Evolutionary conservation across 805 yeast genomes (phyloP).

Genomic region (Danielozyma ontarioensis): DNA sequence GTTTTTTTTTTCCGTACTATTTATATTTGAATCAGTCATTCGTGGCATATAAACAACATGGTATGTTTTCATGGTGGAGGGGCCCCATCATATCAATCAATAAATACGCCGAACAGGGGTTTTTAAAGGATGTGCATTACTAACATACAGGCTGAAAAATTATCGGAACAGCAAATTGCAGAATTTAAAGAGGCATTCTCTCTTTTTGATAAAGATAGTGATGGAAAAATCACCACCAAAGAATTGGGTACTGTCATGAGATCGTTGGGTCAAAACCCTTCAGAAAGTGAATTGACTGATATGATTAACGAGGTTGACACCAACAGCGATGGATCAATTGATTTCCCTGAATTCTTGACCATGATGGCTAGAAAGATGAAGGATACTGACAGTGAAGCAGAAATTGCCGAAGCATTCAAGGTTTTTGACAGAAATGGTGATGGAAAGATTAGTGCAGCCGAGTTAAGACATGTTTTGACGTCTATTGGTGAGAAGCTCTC

Average conservation of each 20-base stretch:
- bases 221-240: conserved; percentile 92
- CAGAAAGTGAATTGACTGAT: conserved; percentile 93
- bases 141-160: conserved; percentile 62
- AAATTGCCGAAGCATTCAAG: conserved; percentile 94
- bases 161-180: conserved; percentile 92
- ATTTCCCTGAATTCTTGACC: conserved; percentile 45
- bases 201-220: conserved; percentile 92
- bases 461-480: conserved; percentile 92
- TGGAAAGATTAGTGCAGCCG: conserved; percentile 95
- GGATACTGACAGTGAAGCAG: conserved; percentile 96
- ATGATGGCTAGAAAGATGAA: conserved; percentile 63
- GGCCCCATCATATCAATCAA: too few relatives aligned
- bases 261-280: conserved; percentile 96
- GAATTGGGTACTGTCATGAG: conserved; percentile 99
- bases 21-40: too few relatives aligned
- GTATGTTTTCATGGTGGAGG: too few relatives aligned
- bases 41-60: background rate
- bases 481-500: conserved; percentile 96
- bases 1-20: too few relatives aligned
- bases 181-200: conserved; percentile 98
- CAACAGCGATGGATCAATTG: conserved; percentile 78
- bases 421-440: conserved; percentile 96
- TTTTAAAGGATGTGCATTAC: too few relatives aligned
- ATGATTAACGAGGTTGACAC: conserved; percentile 96
- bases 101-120: too few relatives aligned